Percentiles rank a stretch among this genome's conserved stretches.
Evolutionary conservation across 2,329 filamentous ascomycete genomes (phyloP).

Genomic region (Trichoderma guizhouense): DNA sequence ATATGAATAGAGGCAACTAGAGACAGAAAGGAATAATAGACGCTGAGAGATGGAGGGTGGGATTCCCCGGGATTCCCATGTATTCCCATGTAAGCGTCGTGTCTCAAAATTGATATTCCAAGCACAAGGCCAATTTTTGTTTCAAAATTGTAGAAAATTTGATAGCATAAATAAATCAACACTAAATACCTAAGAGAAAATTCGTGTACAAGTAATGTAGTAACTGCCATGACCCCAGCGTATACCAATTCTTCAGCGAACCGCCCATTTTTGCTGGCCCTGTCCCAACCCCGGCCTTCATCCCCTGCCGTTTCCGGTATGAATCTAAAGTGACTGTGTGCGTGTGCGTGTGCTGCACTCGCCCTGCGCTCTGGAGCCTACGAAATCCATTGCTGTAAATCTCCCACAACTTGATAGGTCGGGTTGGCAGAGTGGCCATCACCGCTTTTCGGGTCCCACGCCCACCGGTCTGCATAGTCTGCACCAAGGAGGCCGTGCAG

Average conservation of each 20-base stretch:
- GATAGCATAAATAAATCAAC: background rate
- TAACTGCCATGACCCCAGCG: background rate
- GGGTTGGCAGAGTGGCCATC: conserved; percentile 42
- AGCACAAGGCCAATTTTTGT: background rate
- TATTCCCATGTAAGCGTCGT: background rate
- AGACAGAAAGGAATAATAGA: background rate
- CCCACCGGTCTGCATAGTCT: conserved; percentile 41
- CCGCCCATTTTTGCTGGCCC: background rate
- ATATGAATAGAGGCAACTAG: background rate
- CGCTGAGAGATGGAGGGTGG: background rate
- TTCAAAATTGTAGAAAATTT: background rate
- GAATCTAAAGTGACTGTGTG: background rate
- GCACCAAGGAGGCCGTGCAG: conserved; percentile 40
- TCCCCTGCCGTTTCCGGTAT: background rate
- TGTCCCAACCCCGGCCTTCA: background rate
- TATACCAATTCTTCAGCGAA: background rate
- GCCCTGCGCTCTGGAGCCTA: conserved; percentile 20
- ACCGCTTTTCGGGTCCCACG: conserved; percentile 43
- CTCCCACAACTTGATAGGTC: conserved; percentile 40
- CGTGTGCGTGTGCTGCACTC: background rate
- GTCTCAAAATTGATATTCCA: background rate
- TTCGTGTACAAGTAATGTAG: background rate
- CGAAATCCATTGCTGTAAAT: conserved; percentile 38
- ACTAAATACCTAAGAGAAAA: background rate
- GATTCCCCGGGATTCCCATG: background rate